These are phyloP conservation scores for Neofusicoccum laricinum DNA, from an alignment of 2,329 filamentous ascomycete genomes.

Conservation along the genomic window DNA sequence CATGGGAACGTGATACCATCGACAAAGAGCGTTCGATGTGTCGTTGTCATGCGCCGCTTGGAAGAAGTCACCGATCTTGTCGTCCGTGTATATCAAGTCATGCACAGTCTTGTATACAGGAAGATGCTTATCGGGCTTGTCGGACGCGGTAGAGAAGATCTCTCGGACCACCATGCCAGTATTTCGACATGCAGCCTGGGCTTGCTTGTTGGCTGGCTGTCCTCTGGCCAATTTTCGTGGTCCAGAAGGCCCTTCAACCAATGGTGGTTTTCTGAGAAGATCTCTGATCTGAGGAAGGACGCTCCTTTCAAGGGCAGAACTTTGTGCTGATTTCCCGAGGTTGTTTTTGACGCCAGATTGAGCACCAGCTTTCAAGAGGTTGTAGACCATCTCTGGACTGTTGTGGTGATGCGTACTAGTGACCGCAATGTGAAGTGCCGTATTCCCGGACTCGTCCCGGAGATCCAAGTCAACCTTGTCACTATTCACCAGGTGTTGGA, in stretches of 20 bases:
- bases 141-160: background rate
- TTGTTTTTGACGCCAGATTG: background rate
- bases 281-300: background rate
- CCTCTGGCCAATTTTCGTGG: background rate
- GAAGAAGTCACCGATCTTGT: background rate
- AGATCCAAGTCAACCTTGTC: background rate
- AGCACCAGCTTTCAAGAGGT: background rate
- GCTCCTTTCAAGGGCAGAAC: background rate
- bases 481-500: background rate
- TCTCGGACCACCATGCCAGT: background rate
- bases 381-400: background rate
- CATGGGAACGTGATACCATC: slow-evolving; percentile 2
- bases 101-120: slow-evolving; percentile 1
- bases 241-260: background rate
- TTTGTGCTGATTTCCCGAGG: background rate
- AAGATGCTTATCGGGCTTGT: background rate
- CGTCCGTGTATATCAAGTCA: background rate
- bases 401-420: too few relatives aligned
- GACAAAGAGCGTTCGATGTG: background rate
- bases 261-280: background rate
- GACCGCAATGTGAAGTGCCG: background rate
- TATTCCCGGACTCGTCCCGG: background rate
- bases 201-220: background rate
- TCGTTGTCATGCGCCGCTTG: background rate
- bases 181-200: background rate